Percentiles rank a stretch among this genome's conserved stretches.
These are phyloP conservation scores for Coprinellus aureogranulatus DNA, from an alignment of 768 basidiomycete genomes.

Conservation along the genomic window DNA sequence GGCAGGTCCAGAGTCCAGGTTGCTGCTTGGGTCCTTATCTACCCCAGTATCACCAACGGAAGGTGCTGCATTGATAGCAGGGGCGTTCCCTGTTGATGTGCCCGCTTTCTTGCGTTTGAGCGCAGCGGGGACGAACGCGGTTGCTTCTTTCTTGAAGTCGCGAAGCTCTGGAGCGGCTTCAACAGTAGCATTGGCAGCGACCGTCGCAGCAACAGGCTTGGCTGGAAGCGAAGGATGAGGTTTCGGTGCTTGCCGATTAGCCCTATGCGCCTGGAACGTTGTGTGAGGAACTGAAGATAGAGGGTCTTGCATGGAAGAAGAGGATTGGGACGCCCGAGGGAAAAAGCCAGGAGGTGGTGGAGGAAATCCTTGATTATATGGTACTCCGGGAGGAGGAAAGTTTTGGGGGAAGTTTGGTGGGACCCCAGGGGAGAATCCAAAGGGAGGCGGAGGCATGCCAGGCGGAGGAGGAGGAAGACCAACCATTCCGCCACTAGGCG, in stretches of 20 bases:
- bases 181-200: slow-evolving; percentile 58
- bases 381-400: slow-evolving; percentile 9
- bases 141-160: slow-evolving; percentile 93
- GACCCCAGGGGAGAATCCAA: slow-evolving; percentile 5
- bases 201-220: slow-evolving; percentile 35
- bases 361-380: slow-evolving; percentile 3
- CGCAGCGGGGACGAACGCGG: slow-evolving; percentile 82
- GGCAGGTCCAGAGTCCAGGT: slow-evolving; percentile 31
- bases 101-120: slow-evolving; percentile 71
- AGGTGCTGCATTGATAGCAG: slow-evolving; percentile 66
- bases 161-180: slow-evolving; percentile 85
- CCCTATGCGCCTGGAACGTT: slow-evolving; percentile 74
- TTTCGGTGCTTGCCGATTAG: slow-evolving; percentile 31
- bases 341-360: slow-evolving; percentile 43
- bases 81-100: slow-evolving; percentile 27
- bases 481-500: not conserved
- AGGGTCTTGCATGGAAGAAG: slow-evolving; percentile 68
- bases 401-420: slow-evolving; percentile 7
- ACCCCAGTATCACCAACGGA: slow-evolving; percentile 29
- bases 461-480: not conserved
- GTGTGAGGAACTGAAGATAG: slow-evolving; percentile 72
- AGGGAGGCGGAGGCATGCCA: not conserved
- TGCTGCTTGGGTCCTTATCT: not conserved
- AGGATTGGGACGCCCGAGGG: slow-evolving; percentile 49
- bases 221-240: slow-evolving; percentile 30